A percentile compares a stretch with the other conserved stretches of the same genome.
These are phyloP conservation scores for Lithospermum erythrorhizon DNA, from an alignment of 257 asterid genomes.

Conservation along the genomic window DNA sequence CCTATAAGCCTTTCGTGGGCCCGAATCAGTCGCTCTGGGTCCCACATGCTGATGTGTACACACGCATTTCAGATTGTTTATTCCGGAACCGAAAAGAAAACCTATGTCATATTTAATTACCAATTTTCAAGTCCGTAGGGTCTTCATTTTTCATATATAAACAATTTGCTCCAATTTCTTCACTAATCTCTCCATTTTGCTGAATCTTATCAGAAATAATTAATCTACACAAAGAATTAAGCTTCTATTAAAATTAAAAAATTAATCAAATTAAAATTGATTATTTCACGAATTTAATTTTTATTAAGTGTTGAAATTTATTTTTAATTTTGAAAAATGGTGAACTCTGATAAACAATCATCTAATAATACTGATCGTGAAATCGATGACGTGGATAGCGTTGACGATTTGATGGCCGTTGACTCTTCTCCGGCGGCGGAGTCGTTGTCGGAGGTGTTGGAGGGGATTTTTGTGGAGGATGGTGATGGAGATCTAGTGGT, in stretches of 20 bases:
- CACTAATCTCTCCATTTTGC: constrained; percentile 1
- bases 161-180: neutral
- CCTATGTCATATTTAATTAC: neutral
- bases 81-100: neutral
- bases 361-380: constrained; percentile 20
- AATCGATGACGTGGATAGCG: constrained; percentile 11
- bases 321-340: constrained; percentile 22
- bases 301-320: neutral
- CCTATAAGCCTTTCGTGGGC: too few relatives aligned
- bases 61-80: too few relatives aligned
- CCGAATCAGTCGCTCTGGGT: too few relatives aligned
- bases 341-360: constrained; percentile 34
- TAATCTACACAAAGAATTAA: neutral
- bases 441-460: constrained; percentile 35
- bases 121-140: neutral
- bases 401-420: constrained; percentile 1
- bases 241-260: too few relatives aligned
- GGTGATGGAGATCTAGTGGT: constrained; percentile 54
- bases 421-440: constrained; percentile 13
- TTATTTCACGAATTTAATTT: neutral
- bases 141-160: constrained; percentile 22
- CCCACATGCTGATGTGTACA: too few relatives aligned
- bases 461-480: constrained; percentile 39
- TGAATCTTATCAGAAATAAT: neutral
- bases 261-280: neutral